These are phyloP conservation scores for Ascochyta rabiei DNA, from an alignment of 2,329 filamentous ascomycete genomes.

Conservation along the genomic window DNA sequence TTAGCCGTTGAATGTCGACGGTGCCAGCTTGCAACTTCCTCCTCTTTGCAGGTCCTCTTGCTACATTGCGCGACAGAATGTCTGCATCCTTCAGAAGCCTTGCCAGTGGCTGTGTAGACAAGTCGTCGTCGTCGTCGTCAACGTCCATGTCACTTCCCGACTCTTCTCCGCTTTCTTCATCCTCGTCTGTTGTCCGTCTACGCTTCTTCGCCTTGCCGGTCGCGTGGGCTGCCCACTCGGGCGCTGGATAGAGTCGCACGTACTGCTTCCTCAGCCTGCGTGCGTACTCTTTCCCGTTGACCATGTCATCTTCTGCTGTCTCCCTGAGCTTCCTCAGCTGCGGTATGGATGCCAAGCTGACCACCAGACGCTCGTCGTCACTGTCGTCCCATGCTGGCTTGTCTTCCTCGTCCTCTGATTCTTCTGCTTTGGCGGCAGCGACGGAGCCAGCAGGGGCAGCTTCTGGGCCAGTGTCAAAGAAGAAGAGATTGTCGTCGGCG, in stretches of 20 bases:
- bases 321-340: conserved; percentile 82
- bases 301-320: conserved; percentile 81
- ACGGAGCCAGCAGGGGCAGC: conserved; percentile 50
- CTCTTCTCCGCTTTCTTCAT: conserved; percentile 52
- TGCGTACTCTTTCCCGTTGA: conserved; percentile 86
- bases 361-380: conserved; percentile 84
- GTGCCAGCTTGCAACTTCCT: conserved; percentile 83
- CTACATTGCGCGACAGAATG: conserved; percentile 63
- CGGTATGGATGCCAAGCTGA: conserved; percentile 79
- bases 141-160: conserved; percentile 63
- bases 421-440: conserved; percentile 48
- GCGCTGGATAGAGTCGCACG: conserved; percentile 64
- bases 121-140: conserved; percentile 50
- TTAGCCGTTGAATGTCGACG: conserved; percentile 85
- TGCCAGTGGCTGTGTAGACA: conserved; percentile 78
- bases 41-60: conserved; percentile 60
- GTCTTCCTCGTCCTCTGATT: conserved; percentile 47
- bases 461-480: conserved; percentile 71
- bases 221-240: conserved; percentile 64
- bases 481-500: conserved; percentile 84
- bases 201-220: conserved; percentile 53
- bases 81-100: conserved; percentile 77
- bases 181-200: conserved; percentile 51
- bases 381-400: conserved; percentile 87
- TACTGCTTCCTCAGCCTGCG: conserved; percentile 80